Evolutionary conservation across 805 yeast species (phyloP), one percentile per base, ranked within the genome.

Genomic region (Hermanozyma aechmeae): DNA sequence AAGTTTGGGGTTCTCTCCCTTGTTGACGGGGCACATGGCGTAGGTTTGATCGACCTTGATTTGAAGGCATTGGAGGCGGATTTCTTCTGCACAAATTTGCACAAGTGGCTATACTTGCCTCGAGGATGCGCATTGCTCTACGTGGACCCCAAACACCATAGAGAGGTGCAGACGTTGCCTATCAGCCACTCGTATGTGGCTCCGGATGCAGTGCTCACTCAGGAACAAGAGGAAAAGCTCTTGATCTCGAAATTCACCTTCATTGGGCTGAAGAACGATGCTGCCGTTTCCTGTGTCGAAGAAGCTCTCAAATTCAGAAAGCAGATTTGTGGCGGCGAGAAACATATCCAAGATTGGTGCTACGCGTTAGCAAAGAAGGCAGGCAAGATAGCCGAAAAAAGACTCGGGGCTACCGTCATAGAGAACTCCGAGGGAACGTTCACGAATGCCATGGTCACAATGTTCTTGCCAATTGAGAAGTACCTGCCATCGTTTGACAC

Each of bases 21-120:
- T 24, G 65, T 80, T 15, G 89, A 80, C 47, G 89, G 80, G 10
- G 89, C 87, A 4, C 89, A 80, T 45, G 68, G 73, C 1, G 59
- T 73, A 20, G 89, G 89, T 0, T 51, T 64, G 31, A 41, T 71
- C 17, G 65, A 67, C 7, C 30, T 70, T n/a, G 54, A 62, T 26
- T 39, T 74, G 20, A 50, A 48, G 9, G 43, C 43, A 9, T 38
- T 68, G 15, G 38, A 60, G 26, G 82, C 85, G 0, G 85, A 78
- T 42, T 79, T 76, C 45, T 69, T 61, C 45, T 59, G 67, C 15
- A 52, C 78, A 13, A 80, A 79, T 42, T 53, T 79, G 13, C 87
- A 80, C 58, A 80, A 80, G 44, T 80, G 87, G 87, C 54, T 62
- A 23, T 72, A 45, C 37, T 62, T 65, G 14, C 81, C 84, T 3